Conservation (phyloP, 148 eudicot genomes). For the Rhododendron simsii region DNA sequence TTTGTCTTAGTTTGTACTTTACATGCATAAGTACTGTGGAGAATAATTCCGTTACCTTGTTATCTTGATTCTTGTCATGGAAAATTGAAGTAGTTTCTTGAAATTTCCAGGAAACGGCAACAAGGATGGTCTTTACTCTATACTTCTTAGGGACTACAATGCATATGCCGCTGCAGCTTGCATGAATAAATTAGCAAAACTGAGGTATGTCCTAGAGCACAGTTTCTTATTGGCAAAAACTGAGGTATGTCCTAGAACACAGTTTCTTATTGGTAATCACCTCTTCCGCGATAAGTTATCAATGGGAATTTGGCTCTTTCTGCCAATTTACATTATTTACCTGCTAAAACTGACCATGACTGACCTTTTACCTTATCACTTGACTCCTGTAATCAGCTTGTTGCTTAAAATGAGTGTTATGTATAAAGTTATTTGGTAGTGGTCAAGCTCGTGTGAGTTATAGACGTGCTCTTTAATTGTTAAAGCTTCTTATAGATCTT, state of each 20-base stretch:
- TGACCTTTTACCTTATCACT: neutral
- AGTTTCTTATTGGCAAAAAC: conserved; percentile 24
- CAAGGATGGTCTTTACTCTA: conserved; percentile 90
- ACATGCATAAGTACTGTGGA: neutral
- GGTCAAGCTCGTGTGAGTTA: neutral
- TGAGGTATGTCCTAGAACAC: conserved; percentile 46
- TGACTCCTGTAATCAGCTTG: neutral
- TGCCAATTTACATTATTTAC: neutral
- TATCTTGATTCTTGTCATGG: neutral
- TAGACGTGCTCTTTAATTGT: neutral
- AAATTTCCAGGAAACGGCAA: conserved; percentile 75
- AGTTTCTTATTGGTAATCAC: neutral
- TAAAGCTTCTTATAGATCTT: neutral
- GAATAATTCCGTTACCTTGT: neutral
- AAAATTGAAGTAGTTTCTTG: neutral
- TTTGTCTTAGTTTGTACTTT: neutral
- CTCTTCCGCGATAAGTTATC: neutral
- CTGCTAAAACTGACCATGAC: neutral
- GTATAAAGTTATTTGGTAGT: neutral
- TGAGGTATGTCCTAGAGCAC: conserved; percentile 46
- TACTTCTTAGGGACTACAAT: conserved; percentile 90
- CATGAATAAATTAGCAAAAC: conserved; percentile 94
- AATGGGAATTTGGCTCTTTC: neutral
- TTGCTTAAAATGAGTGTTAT: neutral
- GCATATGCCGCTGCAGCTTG: conserved; percentile 92